A percentile compares a stretch with the other conserved stretches of the same genome.
These are phyloP conservation scores for Mycena filopes DNA, from an alignment of 768 basidiomycete genomes.

Conservation along the genomic window DNA sequence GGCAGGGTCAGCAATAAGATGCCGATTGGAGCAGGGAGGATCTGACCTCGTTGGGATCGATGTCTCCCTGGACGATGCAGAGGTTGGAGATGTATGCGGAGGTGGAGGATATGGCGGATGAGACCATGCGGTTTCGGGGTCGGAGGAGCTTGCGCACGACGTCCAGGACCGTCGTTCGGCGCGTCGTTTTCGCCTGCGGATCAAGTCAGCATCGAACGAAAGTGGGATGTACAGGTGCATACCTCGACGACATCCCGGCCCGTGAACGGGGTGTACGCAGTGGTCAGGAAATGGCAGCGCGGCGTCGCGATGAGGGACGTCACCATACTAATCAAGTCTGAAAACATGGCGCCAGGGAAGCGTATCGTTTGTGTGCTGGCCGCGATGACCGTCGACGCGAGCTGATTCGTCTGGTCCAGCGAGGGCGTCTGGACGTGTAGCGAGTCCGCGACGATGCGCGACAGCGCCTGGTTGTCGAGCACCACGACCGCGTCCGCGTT, in stretches of 20 bases:
- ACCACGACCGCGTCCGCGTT: conserved; percentile 98
- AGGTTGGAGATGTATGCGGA: conserved; percentile 97
- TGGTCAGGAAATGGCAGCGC: conserved; percentile 98
- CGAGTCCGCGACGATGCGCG: conserved; percentile 92
- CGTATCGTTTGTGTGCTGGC: conserved; percentile 96
- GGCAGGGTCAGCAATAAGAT: conserved; percentile 11
- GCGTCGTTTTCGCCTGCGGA: conserved; percentile 88
- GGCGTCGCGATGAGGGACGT: conserved; percentile 97
- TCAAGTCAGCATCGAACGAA: conserved; percentile 1
- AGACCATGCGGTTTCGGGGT: conserved; percentile 98
- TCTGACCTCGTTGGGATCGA: conserved; percentile 95
- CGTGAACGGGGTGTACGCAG: conserved; percentile 98
- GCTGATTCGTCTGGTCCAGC: conserved; percentile 92
- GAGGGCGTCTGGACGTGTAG: conserved; percentile 88
- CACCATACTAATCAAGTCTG: conserved; percentile 96
- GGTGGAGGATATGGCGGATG: conserved; percentile 87
- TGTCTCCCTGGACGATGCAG: conserved; percentile 98
- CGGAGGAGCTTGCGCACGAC: conserved; percentile 98
- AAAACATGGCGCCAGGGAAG: conserved; percentile 99
- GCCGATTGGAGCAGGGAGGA: background rate
- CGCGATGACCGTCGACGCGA: conserved; percentile 96
- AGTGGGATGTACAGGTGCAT: conserved; percentile 27
- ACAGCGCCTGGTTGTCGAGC: conserved; percentile 93
- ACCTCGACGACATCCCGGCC: conserved; percentile 97
- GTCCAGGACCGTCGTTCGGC: conserved; percentile 96